A percentile compares a stretch with the other conserved stretches of the same genome.
phyloP scores from a whole-genome alignment of 2,329 filamentous ascomycete species.

The Thelonectria blattea region DNA sequence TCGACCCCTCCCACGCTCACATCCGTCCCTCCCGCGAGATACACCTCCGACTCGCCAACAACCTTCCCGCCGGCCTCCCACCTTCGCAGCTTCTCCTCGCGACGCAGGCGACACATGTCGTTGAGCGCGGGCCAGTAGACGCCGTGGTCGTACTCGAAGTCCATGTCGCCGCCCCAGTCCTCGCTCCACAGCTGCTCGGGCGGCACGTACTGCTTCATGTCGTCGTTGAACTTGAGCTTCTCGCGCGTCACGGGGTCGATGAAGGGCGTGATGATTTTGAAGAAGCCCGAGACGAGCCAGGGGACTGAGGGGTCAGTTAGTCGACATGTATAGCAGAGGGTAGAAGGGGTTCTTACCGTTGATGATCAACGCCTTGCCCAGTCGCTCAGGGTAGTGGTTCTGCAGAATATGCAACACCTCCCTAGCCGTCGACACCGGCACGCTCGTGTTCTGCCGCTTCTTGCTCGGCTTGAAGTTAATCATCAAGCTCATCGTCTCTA shows the following conservation, averaged over 20 bases:
- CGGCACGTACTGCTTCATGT: slow-evolving; percentile 82
- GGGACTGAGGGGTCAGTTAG: slow-evolving; percentile 64
- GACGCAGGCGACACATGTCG: slow-evolving; percentile 70
- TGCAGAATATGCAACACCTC: slow-evolving; percentile 92
- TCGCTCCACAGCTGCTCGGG: slow-evolving; percentile 80
- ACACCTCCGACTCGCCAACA: slow-evolving; percentile 86
- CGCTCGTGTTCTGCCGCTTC: slow-evolving; percentile 73
- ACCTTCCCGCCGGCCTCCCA: slow-evolving; percentile 83
- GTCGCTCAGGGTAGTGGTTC: slow-evolving; percentile 91
- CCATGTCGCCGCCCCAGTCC: slow-evolving; percentile 75
- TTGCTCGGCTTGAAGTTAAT: slow-evolving; percentile 90
- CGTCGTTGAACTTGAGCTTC: slow-evolving; percentile 98
- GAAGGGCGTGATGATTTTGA: slow-evolving; percentile 94
- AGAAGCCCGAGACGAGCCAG: slow-evolving; percentile 91
- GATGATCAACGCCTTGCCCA: slow-evolving; percentile 87
- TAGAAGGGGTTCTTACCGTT: slow-evolving; percentile 65
- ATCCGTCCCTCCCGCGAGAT: slow-evolving; percentile 70
- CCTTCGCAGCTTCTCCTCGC: slow-evolving; percentile 66
- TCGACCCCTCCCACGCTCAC: slow-evolving; percentile 43
- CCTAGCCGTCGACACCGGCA: slow-evolving; percentile 76
- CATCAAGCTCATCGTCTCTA: slow-evolving; percentile 84
- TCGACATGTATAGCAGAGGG: neutral
- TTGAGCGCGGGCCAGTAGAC: slow-evolving; percentile 89
- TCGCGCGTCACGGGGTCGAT: slow-evolving; percentile 93
- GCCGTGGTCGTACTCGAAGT: slow-evolving; percentile 90